Evolutionary conservation across 345 rosid genomes (phyloP), one percentile per base, ranked within the genome.

Genomic region (Toxicodendron radicans): DNA sequence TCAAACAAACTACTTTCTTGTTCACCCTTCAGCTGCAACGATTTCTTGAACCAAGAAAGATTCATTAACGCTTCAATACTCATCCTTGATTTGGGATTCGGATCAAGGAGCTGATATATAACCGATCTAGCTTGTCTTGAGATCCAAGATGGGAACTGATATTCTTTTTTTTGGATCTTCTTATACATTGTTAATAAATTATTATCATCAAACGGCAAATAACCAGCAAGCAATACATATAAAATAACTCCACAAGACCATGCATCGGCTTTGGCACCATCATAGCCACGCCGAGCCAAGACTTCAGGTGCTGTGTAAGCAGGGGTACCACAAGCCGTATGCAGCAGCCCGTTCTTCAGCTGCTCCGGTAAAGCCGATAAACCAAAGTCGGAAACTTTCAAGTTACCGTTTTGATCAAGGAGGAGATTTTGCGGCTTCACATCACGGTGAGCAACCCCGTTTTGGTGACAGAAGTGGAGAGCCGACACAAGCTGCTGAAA

Each of bases 191-290:
- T 18, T 8, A 83, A 70, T 30, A 91, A 67, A 73, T 90, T 92
- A 18, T 77, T 69, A 65, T 88, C 90, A 16, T 87, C 88, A 32
- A 89, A 95, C 32, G 99, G 99, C 64, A 88, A 13, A 24, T 38
- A 64, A 13, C 92, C 97, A 0, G 90, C 79, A 18, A 95, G 73
- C 41, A 95, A 51, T 59, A 87, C 83, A 54, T 77, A 92, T 21
- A 92, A 82, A 2, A 95, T 86, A 1, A 95, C 95, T 4, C 99
- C 99, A 30, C 99, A 95, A 8, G 98, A 92, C 98, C 98, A 94
- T 1, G 94, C 87, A 61, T 89, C 97, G 0, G 97, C 93, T 66
- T 83, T 88, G 7, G 86, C 77, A 1, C 98, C 98, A 62, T 89
- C 87, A 81, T 94, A 94, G 3, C 80, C 76, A 12, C 78, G 79